A percentile compares a stretch with the other conserved stretches of the same genome.
phyloP scores from a whole-genome alignment of 2,329 filamentous ascomycete genomes.

The Aureobasidium namibiae region DNA sequence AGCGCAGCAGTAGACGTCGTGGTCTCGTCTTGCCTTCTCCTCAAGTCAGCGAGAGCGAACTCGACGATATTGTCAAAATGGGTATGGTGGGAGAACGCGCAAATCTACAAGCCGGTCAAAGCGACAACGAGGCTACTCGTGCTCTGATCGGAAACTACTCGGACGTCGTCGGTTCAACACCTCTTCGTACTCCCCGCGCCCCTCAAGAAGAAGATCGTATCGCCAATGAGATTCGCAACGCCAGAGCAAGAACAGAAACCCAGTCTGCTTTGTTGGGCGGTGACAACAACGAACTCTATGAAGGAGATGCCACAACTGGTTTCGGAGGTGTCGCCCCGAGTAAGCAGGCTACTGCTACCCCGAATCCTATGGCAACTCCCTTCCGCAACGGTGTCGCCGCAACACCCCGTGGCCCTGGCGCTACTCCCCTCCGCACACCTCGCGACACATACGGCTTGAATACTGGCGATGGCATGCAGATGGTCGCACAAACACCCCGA shows the following conservation, averaged over 20 bases:
- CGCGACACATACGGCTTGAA: conserved; percentile 84
- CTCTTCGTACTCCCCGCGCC: conserved; percentile 85
- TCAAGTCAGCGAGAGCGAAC: conserved; percentile 83
- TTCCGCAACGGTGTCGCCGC: conserved; percentile 58
- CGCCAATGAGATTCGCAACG: conserved; percentile 93
- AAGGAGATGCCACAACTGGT: conserved; percentile 73
- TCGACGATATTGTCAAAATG: conserved; percentile 99
- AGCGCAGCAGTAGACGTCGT: conserved; percentile 89
- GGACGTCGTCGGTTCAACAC: conserved; percentile 68
- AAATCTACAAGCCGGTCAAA: conserved; percentile 62
- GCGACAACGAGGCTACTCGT: conserved; percentile 76
- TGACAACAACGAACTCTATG: conserved; percentile 82
- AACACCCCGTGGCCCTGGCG: conserved; percentile 54
- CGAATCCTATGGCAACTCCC: conserved; percentile 91
- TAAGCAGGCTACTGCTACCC: conserved; percentile 75
- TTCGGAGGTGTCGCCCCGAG: conserved; percentile 79
- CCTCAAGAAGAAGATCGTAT: conserved; percentile 91
- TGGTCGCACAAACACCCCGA: conserved; percentile 65
- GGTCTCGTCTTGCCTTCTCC: conserved; percentile 76
- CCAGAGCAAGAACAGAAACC: conserved; percentile 82
- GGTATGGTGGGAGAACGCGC: conserved; percentile 87
- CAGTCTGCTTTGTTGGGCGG: conserved; percentile 89
- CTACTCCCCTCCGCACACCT: conserved; percentile 80
- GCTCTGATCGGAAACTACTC: conserved; percentile 84
- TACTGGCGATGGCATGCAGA: conserved; percentile 56